These are phyloP conservation scores for Heliamphora exappendiculata DNA, from an alignment of 148 eudicot genomes.

Conservation along the genomic window DNA sequence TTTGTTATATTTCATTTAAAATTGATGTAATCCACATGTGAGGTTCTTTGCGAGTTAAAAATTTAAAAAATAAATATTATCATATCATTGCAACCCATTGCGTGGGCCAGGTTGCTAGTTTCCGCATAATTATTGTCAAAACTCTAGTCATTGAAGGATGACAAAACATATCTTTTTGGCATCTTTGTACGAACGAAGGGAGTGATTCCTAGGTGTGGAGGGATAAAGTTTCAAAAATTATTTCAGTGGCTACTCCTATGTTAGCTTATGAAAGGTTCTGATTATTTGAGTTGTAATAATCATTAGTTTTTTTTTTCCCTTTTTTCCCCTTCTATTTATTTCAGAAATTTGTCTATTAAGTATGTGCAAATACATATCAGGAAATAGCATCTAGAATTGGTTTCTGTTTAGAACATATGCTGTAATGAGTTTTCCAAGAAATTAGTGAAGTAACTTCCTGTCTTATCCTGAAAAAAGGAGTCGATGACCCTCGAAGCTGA, in stretches of 20 bases:
- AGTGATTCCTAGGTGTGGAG: neutral
- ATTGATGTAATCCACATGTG: too few relatives aligned
- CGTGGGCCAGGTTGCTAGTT: too few relatives aligned
- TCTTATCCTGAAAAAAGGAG: neutral
- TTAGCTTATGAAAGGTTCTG: too few relatives aligned
- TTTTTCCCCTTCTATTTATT: too few relatives aligned
- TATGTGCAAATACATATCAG: neutral
- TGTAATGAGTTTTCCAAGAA: neutral
- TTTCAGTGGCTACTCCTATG: neutral
- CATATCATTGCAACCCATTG: too few relatives aligned
- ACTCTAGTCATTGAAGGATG: neutral
- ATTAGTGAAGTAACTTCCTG: neutral
- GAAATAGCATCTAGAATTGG: neutral
- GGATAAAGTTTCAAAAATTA: neutral
- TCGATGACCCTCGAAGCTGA: neutral
- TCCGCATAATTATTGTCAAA: neutral
- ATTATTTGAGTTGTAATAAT: too few relatives aligned
- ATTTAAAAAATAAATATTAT: too few relatives aligned
- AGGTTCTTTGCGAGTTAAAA: too few relatives aligned
- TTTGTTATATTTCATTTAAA: too few relatives aligned
- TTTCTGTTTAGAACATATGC: neutral
- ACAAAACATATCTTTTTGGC: neutral
- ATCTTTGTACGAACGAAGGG: neutral
- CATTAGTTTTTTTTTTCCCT: too few relatives aligned
- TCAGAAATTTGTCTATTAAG: neutral